phyloP scores from a whole-genome alignment of 495 filamentous ascomycete genomes.

The Jackrogersella minutella region DNA sequence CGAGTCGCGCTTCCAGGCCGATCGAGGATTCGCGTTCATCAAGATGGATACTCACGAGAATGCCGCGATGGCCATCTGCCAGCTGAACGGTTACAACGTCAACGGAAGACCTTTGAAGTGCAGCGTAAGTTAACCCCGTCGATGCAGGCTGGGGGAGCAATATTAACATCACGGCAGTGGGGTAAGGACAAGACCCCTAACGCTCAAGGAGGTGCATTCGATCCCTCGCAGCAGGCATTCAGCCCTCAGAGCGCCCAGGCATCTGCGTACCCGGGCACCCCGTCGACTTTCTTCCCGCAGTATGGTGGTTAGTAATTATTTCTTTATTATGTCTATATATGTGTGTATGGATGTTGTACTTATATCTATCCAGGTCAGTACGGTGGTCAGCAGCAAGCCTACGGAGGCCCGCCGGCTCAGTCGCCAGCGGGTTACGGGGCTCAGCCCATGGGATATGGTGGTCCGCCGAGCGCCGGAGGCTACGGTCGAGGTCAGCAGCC shows the following conservation, averaged over 20 bases:
- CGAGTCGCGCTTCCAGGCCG: constrained; percentile 96
- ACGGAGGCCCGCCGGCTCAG: constrained; percentile 61
- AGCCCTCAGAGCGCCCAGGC: constrained; percentile 68
- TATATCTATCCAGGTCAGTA: constrained; percentile 53
- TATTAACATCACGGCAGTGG: constrained; percentile 68
- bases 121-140: constrained; percentile 73
- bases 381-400: constrained; percentile 61
- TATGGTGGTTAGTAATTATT: constrained; percentile 77
- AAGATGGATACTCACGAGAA: constrained; percentile 99
- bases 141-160: not conserved
- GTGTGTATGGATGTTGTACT: constrained; percentile 40
- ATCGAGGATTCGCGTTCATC: constrained; percentile 97
- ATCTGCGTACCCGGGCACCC: constrained; percentile 72
- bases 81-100: constrained; percentile 95
- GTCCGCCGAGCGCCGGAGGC: constrained; percentile 77
- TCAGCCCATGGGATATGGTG: constrained; percentile 66
- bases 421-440: constrained; percentile 68
- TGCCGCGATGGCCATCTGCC: constrained; percentile 97
- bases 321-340: constrained; percentile 40
- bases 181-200: constrained; percentile 97
- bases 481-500: constrained; percentile 84
- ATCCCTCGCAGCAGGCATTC: constrained; percentile 77
- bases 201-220: constrained; percentile 72
- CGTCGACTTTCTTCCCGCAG: constrained; percentile 90
- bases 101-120: constrained; percentile 98